A percentile compares a stretch with the other conserved stretches of the same genome.
phyloP scores from a whole-genome alignment of 495 filamentous ascomycete species.

The Annulohypoxylon maeteangense region DNA sequence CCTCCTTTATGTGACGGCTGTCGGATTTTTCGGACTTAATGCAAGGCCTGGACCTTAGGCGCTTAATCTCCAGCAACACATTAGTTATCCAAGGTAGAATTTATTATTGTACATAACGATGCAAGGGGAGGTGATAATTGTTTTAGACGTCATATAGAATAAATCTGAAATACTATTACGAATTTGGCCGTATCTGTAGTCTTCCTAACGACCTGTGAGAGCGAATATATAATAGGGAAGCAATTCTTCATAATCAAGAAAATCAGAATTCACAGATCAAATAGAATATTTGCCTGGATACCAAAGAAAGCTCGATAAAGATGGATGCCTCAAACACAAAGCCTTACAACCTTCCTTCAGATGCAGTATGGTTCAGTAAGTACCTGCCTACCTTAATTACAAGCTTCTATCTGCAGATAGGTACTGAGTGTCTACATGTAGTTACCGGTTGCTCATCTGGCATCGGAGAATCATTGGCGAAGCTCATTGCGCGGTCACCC shows the following conservation, averaged over 20 bases:
- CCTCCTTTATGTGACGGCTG: not conserved
- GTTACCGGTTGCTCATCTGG: slow-evolving; percentile 64
- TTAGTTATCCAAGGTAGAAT: not conserved
- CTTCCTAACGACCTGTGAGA: not conserved
- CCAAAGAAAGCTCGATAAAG: too few species aligned
- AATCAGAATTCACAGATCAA: too few species aligned
- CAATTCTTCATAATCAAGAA: not conserved
- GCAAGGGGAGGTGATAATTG: not conserved
- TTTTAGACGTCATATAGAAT: not conserved
- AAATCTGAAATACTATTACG: not conserved
- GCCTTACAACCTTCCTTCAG: slow-evolving; percentile 55
- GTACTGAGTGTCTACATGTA: slow-evolving; percentile 16
- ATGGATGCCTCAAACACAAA: slow-evolving; percentile 51
- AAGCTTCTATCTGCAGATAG: not conserved
- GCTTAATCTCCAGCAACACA: not conserved
- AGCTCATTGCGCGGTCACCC: slow-evolving; percentile 49
- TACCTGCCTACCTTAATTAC: slow-evolving; percentile 4
- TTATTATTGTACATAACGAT: not conserved
- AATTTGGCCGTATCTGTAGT: too few species aligned
- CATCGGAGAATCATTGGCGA: slow-evolving; percentile 58
- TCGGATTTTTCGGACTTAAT: slow-evolving; percentile 4
- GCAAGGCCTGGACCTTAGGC: not conserved
- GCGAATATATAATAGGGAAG: not conserved
- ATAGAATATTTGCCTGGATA: not conserved
- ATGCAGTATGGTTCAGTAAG: slow-evolving; percentile 64